Conservation (phyloP, 768 basidiomycete species). For the Trametes cingulata region DNA sequence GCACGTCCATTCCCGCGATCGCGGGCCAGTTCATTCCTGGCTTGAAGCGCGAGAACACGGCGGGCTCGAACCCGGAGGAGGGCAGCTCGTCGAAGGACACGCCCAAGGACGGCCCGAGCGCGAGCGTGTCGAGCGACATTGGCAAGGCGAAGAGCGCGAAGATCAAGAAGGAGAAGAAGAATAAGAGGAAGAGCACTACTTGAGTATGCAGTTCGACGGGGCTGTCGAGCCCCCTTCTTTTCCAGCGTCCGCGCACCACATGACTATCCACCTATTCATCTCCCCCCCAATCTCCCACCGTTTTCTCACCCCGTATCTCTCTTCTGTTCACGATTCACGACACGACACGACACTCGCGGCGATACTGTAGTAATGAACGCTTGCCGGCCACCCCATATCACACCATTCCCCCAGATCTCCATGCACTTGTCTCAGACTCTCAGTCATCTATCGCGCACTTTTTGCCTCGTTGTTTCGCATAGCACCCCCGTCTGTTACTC, state of each 20-base stretch:
- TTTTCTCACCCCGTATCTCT: slow-evolving; percentile 4
- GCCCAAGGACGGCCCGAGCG: slow-evolving; percentile 53
- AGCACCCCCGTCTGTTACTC: slow-evolving; percentile 11
- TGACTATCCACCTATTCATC: slow-evolving; percentile 13
- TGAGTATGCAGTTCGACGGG: slow-evolving; percentile 16
- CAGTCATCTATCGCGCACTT: slow-evolving; percentile 19
- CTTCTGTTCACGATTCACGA: slow-evolving; percentile 18
- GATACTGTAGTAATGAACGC: slow-evolving; percentile 27
- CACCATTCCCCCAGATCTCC: slow-evolving; percentile 8
- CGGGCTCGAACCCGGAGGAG: slow-evolving; percentile 34
- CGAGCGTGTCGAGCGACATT: slow-evolving; percentile 57
- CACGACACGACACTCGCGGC: slow-evolving; percentile 23
- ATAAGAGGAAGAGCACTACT: slow-evolving; percentile 55
- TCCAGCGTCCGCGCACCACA: slow-evolving; percentile 12
- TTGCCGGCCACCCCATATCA: slow-evolving; percentile 7
- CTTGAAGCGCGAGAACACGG: slow-evolving; percentile 52
- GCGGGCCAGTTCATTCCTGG: slow-evolving; percentile 45
- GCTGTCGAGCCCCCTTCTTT: not conserved
- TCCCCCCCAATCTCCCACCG: not conserved
- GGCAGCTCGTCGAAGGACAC: slow-evolving; percentile 21
- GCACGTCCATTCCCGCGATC: slow-evolving; percentile 47
- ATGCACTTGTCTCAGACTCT: slow-evolving; percentile 14
- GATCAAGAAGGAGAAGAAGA: slow-evolving; percentile 61
- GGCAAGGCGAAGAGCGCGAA: slow-evolving; percentile 45
- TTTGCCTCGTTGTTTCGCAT: slow-evolving; percentile 15